These are phyloP conservation scores for Yamagishiella unicocca DNA, from an alignment of 139 green algal genomes.

Conservation along the genomic window DNA sequence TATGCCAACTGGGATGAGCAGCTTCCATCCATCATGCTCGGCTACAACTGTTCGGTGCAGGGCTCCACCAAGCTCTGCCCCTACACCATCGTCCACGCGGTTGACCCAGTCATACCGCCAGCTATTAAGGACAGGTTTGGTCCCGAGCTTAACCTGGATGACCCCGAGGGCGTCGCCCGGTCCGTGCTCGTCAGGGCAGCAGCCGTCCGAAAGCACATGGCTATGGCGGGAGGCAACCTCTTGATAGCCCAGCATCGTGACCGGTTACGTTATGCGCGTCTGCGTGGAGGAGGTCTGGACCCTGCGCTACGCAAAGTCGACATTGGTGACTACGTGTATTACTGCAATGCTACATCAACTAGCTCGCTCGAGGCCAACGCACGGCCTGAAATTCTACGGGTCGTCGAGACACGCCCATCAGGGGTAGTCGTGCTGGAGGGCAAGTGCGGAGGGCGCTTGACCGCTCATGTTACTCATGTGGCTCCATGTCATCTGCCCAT, in stretches of 20 bases:
- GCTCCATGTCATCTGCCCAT: constrained; percentile 43
- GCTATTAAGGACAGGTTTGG: no score
- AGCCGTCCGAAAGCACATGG: constrained; percentile 6
- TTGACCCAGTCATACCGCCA: no score
- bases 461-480: background rate
- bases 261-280: constrained; percentile 18
- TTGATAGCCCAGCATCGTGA: constrained; percentile 53
- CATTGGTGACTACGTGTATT: constrained; percentile 50
- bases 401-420: background rate
- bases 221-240: constrained; percentile 26
- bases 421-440: constrained; percentile 31
- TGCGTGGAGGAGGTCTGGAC: background rate
- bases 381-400: background rate
- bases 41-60: no score
- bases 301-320: background rate
- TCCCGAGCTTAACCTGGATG: no score
- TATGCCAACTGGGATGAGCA: no score
- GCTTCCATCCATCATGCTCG: no score
- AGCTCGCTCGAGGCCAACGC: constrained; percentile 1
- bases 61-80: no score
- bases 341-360: background rate
- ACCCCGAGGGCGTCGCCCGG: no score
- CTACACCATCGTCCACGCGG: no score
- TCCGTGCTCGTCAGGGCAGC: no score
- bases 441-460: constrained; percentile 18